These are phyloP conservation scores for Medicago lupulina DNA, from an alignment of 306 rosid species.

Conservation along the genomic window DNA sequence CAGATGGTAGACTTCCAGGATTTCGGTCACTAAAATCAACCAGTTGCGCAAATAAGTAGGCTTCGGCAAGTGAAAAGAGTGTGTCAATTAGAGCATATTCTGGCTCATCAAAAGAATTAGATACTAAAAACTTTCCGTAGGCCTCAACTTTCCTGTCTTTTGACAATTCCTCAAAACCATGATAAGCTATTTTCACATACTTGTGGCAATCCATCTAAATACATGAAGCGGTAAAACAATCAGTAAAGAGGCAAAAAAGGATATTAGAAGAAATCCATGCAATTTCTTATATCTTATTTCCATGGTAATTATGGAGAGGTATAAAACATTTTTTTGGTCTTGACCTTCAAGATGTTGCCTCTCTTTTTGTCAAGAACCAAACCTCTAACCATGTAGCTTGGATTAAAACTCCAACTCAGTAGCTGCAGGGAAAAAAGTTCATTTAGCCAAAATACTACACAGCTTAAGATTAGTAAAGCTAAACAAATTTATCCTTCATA, in stretches of 20 bases:
- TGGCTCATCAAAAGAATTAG: slow-evolving; percentile 94
- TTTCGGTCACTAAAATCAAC: slow-evolving; percentile 79
- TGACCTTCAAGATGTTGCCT: slow-evolving; percentile 97
- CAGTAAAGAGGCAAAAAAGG: slow-evolving; percentile 22
- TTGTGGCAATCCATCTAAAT: slow-evolving; percentile 96
- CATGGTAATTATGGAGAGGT: not conserved
- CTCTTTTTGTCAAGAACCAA: slow-evolving; percentile 96
- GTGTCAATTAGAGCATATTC: slow-evolving; percentile 94
- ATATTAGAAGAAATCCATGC: slow-evolving; percentile 15
- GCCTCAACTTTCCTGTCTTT: slow-evolving; percentile 82
- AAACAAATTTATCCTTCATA: slow-evolving; percentile 16
- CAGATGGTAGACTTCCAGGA: slow-evolving; percentile 63
- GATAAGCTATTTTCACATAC: slow-evolving; percentile 97
- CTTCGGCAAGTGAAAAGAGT: slow-evolving; percentile 91
- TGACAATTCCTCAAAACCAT: slow-evolving; percentile 85
- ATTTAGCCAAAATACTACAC: slow-evolving; percentile 42
- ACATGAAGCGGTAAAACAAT: slow-evolving; percentile 26
- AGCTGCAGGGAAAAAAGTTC: slow-evolving; percentile 58
- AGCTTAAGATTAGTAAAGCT: slow-evolving; percentile 11
- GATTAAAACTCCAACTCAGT: slow-evolving; percentile 81
- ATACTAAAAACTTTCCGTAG: slow-evolving; percentile 82
- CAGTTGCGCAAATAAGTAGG: slow-evolving; percentile 95
- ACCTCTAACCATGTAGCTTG: slow-evolving; percentile 98
- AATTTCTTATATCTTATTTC: slow-evolving; percentile 3
- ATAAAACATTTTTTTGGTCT: slow-evolving; percentile 25